Conservation (phyloP, 495 filamentous ascomycete species). For the Hypomontagnella submonticulosa region DNA sequence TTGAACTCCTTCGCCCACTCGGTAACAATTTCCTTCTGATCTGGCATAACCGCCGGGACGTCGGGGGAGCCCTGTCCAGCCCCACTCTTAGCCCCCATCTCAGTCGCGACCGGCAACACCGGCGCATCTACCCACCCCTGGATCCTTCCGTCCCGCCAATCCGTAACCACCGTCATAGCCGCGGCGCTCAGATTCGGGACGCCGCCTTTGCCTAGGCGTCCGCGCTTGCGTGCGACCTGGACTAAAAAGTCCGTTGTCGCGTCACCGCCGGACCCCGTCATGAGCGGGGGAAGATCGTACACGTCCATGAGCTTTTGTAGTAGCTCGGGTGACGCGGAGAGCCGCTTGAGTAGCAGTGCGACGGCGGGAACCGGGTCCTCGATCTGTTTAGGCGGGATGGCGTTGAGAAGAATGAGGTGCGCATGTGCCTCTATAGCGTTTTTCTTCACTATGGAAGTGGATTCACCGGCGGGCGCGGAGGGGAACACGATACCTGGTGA, state of each 20-base stretch:
- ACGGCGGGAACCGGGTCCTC: slow-evolving; percentile 90
- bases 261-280: slow-evolving; percentile 71
- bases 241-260: slow-evolving; percentile 91
- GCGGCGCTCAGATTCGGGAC: slow-evolving; percentile 89
- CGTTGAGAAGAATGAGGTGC: slow-evolving; percentile 87
- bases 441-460: slow-evolving; percentile 52
- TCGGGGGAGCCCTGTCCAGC: slow-evolving; percentile 45
- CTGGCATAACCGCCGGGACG: slow-evolving; percentile 54
- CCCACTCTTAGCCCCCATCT: slow-evolving; percentile 49
- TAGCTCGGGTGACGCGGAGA: slow-evolving; percentile 76
- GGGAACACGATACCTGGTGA: slow-evolving; percentile 97
- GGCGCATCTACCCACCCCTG: slow-evolving; percentile 91
- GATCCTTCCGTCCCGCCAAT: slow-evolving; percentile 95
- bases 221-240: slow-evolving; percentile 92
- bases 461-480: slow-evolving; percentile 48
- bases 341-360: slow-evolving; percentile 78
- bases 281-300: slow-evolving; percentile 84
- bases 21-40: slow-evolving; percentile 87
- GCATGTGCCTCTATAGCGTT: slow-evolving; percentile 81
- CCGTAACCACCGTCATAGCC: slow-evolving; percentile 90
- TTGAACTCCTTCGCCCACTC: slow-evolving; percentile 97
- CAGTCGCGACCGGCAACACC: slow-evolving; percentile 62
- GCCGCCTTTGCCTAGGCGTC: slow-evolving; percentile 87
- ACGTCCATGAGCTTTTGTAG: slow-evolving; percentile 79
- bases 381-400: slow-evolving; percentile 92